Evolutionary conservation across 2,329 filamentous ascomycete species (phyloP), one percentile per base, ranked within the genome.

Genomic region (Colletotrichum euphorbiae): DNA sequence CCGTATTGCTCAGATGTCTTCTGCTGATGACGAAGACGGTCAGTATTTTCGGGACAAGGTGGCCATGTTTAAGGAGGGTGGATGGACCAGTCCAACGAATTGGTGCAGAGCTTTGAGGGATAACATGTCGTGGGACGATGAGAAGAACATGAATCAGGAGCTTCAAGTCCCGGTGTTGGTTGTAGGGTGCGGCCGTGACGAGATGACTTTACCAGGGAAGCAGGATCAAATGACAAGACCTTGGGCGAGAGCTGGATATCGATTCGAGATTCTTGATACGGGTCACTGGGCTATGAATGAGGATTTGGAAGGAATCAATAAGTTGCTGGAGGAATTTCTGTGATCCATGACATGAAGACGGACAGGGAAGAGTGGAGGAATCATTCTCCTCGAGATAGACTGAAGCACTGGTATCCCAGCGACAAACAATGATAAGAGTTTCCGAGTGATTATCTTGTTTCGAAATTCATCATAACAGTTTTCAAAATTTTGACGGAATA

Each of bases 211-310:
- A 3, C 38, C 48, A 0, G 54, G 46, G 19, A 13, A 56, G 1
- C 66, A 69, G 61, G 61, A 69, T 28, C 54, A 61, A 40, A 40
- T 61, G 66, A 69, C 66, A 4, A 59, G 48, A 40, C 62, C 54
- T n/a, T 69, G 62, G 66, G 62, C 62, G 24, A 52, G 42, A 46
- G 55, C 31, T 0, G 54, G 48, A 12, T 69, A 66, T 24, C n/a
- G 50, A 5, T 66, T 66, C 24, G 62, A 69, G 42, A 45, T 65
- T 38, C 55, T 69, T 8, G 62, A 61, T 5, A 43, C 62, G n/a
- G 66, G 66, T 9, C 66, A 69, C 28, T 69, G 66, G 66, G 54
- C 56, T 13, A 66, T 69, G 66, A 46, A 55, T 6, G 66, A 69
- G 42, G 62, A 69, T 12, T 11, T 12, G 7, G 19, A 17, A 3